Evolutionary conservation across 169 alveolate species (phyloP), one percentile per base, ranked within the genome.

Genomic region (Plasmodium knowlesi): DNA sequence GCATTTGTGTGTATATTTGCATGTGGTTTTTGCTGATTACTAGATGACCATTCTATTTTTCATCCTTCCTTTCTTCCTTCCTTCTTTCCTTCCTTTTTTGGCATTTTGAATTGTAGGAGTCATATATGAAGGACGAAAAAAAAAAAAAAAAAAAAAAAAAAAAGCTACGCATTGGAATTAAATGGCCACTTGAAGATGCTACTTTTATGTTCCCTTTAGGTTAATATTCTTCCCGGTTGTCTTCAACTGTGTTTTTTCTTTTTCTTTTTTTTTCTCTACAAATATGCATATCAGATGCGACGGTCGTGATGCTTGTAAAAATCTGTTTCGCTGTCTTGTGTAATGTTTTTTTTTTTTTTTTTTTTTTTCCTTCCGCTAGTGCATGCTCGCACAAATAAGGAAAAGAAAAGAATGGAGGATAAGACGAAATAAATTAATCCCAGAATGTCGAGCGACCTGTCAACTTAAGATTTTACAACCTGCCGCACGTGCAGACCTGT

Each of bases 241-340:
- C 16, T 19, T 61, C 37, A 61, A 61, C 28, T 61, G 28, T 61
- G 6, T n/a, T 14, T 16, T 57, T 16, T 72, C 28, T 72, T 39
- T 78, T 19, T 79, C 46, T 73, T 30, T 73, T 72, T 72, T 32
- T 1, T 1, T 78, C 79, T 82, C 30, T n/a, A 53, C 67, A 82
- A 34, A 76, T 74, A 54, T 54, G 89, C 89, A 82, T 46, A 57
- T 10, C 22, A 82, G 37, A 82, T 54, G 19, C 25, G 19, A 10
- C 79, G 34, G 76, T 82, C 34, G 32, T n/a, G 10, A 43, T 5
- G 50, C 19, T 12, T 32, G 89, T 39, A 82, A 37, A 82, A 82
- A 39, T 22, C 89, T 50, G 89, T 54, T 82, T 50, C 67, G 54
- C 19, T 10, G 57, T 71, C n/a, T 2, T 54, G 30, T 46, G 57